Base-by-base conservation (phyloP, 345 rosid species). In the Syzygium aqueum region DNA sequence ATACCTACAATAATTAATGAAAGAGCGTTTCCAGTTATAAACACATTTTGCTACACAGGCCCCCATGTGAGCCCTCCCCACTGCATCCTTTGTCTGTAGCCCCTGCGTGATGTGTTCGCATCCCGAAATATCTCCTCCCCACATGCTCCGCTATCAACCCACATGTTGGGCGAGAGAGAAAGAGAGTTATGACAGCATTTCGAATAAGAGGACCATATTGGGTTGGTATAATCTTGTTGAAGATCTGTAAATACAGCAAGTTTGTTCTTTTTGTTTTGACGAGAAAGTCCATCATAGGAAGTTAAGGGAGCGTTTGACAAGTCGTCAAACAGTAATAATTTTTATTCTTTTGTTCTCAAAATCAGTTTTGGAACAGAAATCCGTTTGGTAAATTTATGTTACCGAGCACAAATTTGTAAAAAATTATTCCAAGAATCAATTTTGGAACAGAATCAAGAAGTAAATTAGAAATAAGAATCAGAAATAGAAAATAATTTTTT, bases 51-150 rank as follows among this genome's bases (percentile, higher is more conserved):
- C 37, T 15, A 5, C 54, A 2, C 56, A 30, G 77, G 40, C 46
- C 59, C 80, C 86, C 91, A 88, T 90, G 92, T 85, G 90, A 87
- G 80, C 59, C 87, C 87, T 80, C 86, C 85, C 87, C 73, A 77
- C 51, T 11, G 84, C 51, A 53, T 21, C 43, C 11, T 30, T 30
- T 30, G 59, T 30, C 37, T 85, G 85, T 53, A 33, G 21, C 12
- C 17, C 28, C 21, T 33, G 87, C n/a, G 33, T 22, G 33, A 63
- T 59, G 37, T 11, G 37, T 77, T 12, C 33, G 5, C 53, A 9
- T 49, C 67, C 85, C 80, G 67, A 88, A 87, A 13, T 86, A 63
- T 88, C 90, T 89, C 84, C 73, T 77, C 87, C 85, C 85, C 93
- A 88, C 91, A 87, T 91, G 93, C 89, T 86, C 37, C n/a, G 15